Base-by-base conservation (phyloP, 2,329 filamentous ascomycete genomes). In the Diaporthe australafricana region DNA sequence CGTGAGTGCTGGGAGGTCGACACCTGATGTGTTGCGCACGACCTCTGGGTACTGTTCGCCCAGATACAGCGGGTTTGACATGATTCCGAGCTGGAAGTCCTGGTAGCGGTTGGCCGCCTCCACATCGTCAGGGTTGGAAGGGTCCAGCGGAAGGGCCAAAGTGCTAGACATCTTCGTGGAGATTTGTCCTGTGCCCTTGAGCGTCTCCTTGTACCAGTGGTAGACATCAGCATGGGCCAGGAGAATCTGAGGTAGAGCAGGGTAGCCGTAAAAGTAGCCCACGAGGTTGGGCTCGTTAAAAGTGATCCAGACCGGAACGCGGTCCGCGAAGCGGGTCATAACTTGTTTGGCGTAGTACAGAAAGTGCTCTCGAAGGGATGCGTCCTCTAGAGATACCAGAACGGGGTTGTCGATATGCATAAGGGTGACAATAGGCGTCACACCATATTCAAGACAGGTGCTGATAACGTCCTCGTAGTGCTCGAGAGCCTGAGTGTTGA, bases 391-490 rank as follows among this genome's bases (percentile, higher is more conserved):
- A 7, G 38, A 60, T 12, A 60, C 9, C 22, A 45, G 16, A 3
- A 25, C 40, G n/a, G 66, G 52, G 9, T 53, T 68, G 3, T 68
- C 66, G 20, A 42, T 25, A 9, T 68, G 66, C 35, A 68, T 56
- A 1, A 57, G 52, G 1, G 66, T 68, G 3, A 68, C 40, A 12
- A 56, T 56, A 9, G 55, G 50, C 14, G 52, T 55, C 38, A 68
- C 22, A 5, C 66, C 66, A 7, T 42, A 53, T 14, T 68, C 66
- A 32, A 42, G 52, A 30, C 50, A 53, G 5, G 66, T 68, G 14
- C 55, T 53, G n/a, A 68, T 57, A 12, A 68, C 40, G 20, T 68
- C 66, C 14, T 68, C 66, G 12, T 68, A 68, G 38, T 68, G 52
- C 17, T 53, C 66, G 16, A 68, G 50, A 38, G 50, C 66, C 20